These are phyloP conservation scores for Leucaena leucocephala DNA, from an alignment of 306 rosid species.

Conservation along the genomic window DNA sequence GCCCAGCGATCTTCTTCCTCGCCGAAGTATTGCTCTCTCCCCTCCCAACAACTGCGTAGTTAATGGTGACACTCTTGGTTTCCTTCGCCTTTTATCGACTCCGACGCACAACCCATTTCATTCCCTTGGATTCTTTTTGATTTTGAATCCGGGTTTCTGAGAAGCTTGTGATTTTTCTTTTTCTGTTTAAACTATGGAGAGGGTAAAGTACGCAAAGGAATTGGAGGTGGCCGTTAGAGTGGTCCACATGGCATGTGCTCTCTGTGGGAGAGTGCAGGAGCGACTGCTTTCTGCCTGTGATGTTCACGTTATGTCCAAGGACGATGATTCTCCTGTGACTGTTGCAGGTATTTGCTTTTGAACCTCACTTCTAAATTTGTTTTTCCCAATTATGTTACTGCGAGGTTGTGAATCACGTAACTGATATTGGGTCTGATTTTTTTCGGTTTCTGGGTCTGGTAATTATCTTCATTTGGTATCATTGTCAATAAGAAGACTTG, in stretches of 20 bases:
- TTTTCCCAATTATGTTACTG: neutral
- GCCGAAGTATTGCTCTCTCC: neutral
- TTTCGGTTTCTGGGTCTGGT: slow-evolving; percentile 22
- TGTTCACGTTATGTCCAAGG: slow-evolving; percentile 66
- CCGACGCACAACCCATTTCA: neutral
- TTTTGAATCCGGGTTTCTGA: slow-evolving; percentile 38
- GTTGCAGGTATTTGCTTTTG: slow-evolving; percentile 68
- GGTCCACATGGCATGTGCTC: slow-evolving; percentile 81
- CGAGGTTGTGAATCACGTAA: slow-evolving; percentile 23
- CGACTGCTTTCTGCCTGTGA: slow-evolving; percentile 44
- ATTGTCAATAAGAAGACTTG: neutral
- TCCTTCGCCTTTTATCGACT: neutral
- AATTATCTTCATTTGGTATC: slow-evolving; percentile 18
- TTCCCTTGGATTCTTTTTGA: slow-evolving; percentile 11
- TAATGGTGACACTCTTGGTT: neutral
- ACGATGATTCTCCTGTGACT: slow-evolving; percentile 93
- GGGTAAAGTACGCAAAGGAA: slow-evolving; percentile 57
- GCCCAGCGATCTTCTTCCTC: slow-evolving; percentile 16
- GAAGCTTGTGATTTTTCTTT: slow-evolving; percentile 28
- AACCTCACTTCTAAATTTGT: neutral
- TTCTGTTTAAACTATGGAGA: slow-evolving; percentile 48
- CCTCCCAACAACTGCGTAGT: neutral
- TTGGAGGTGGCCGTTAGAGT: slow-evolving; percentile 84
- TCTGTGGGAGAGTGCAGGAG: slow-evolving; percentile 80
- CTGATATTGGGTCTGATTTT: slow-evolving; percentile 15